A percentile compares a stretch with the other conserved stretches of the same genome.
Conservation (phyloP, 305 asterid genomes). For the Vinca major region DNA sequence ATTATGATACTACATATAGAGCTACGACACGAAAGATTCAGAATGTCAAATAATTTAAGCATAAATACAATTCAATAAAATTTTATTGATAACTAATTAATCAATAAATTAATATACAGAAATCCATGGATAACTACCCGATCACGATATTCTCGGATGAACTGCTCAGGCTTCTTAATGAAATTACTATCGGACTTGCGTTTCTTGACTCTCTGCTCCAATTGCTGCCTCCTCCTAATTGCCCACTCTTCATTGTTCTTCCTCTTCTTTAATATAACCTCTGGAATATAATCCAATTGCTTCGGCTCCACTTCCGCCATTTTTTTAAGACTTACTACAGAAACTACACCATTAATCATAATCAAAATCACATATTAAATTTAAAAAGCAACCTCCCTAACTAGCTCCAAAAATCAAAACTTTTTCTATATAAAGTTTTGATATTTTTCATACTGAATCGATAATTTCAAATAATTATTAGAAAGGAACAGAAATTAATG, state of each 20-base stretch:
- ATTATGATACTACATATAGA: not conserved
- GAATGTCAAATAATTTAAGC: no score
- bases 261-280: conserved; percentile 85
- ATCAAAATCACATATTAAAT: not conserved
- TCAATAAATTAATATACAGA: not conserved
- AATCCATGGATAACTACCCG: conserved; percentile 27
- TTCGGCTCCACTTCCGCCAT: conserved; percentile 40
- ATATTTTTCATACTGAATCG: not conserved
- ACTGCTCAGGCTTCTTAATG: conserved; percentile 81
- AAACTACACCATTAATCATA: not conserved
- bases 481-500: not conserved
- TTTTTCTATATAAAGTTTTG: not conserved
- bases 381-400: not conserved
- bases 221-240: conserved; percentile 54
- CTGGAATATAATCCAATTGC: conserved; percentile 57
- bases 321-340: not conserved
- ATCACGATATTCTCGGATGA: conserved; percentile 68
- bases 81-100: not conserved
- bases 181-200: conserved; percentile 21
- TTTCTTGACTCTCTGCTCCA: conserved; percentile 52
- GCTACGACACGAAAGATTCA: not conserved
- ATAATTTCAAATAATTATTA: not conserved
- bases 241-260: conserved; percentile 93
- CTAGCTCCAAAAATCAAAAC: not conserved
- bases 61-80: not conserved